Evolutionary conservation across 2,329 filamentous ascomycete species (phyloP).

Genomic region (Penicillium sp.): DNA sequence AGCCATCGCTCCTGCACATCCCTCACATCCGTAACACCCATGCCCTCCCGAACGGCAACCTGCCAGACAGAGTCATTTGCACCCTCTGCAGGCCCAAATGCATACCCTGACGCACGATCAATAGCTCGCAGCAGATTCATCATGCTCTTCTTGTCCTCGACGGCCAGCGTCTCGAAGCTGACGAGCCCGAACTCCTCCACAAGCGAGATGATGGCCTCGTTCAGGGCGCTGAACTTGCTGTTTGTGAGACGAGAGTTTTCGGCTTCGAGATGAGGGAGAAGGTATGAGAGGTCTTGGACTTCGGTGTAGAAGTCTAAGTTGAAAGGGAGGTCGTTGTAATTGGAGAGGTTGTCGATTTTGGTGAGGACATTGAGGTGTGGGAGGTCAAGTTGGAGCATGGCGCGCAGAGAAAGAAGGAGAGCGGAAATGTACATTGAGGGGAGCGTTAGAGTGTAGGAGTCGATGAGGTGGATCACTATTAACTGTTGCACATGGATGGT

Average conservation of each 20-base stretch:
- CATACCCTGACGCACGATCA: slow-evolving; percentile 88
- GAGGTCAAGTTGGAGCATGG: slow-evolving; percentile 98
- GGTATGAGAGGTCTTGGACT: slow-evolving; percentile 85
- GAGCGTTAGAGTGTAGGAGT: slow-evolving; percentile 89
- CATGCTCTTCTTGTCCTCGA: slow-evolving; percentile 97
- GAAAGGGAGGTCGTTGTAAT: slow-evolving; percentile 85
- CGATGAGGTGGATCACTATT: slow-evolving; percentile 88
- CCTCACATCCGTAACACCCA: slow-evolving; percentile 72
- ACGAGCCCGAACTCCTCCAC: slow-evolving; percentile 90
- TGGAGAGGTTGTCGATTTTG: slow-evolving; percentile 91
- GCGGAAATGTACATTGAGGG: slow-evolving; percentile 95
- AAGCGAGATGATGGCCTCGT: slow-evolving; percentile 80
- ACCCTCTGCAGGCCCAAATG: slow-evolving; percentile 85
- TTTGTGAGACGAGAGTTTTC: slow-evolving; percentile 71
- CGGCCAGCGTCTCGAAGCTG: slow-evolving; percentile 86
- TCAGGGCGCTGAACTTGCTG: slow-evolving; percentile 79
- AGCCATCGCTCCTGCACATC: slow-evolving; percentile 97
- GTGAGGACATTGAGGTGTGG: slow-evolving; percentile 94
- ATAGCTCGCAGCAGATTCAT: slow-evolving; percentile 86
- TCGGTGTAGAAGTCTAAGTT: slow-evolving; percentile 98
- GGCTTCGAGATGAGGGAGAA: slow-evolving; percentile 75
- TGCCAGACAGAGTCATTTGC: slow-evolving; percentile 98
- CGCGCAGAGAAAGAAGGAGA: slow-evolving; percentile 85
- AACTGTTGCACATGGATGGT: slow-evolving; percentile 57
- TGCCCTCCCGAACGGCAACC: slow-evolving; percentile 77